Conservation (phyloP, 495 filamentous ascomycete species). For the Astrothelium subdiscretum region DNA sequence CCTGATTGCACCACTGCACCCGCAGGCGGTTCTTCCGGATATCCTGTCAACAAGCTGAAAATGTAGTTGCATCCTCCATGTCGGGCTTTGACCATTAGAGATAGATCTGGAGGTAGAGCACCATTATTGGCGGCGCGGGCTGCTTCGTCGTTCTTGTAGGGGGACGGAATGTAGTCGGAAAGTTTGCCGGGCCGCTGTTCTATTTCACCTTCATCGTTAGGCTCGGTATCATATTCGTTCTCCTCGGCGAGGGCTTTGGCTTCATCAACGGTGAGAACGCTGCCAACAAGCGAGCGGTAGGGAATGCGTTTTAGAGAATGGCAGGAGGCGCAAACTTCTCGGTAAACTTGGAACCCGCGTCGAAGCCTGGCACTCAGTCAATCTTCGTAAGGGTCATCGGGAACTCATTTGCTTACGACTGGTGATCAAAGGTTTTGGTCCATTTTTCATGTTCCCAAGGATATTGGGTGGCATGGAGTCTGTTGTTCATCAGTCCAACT, state of each 20-base stretch:
- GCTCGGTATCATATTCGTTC: constrained; percentile 96
- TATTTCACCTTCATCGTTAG: constrained; percentile 95
- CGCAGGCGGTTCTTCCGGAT: constrained; percentile 90
- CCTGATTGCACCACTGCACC: constrained; percentile 70
- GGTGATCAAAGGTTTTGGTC: constrained; percentile 92
- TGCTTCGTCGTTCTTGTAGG: constrained; percentile 98
- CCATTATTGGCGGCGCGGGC: constrained; percentile 97
- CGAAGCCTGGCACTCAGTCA: constrained; percentile 54
- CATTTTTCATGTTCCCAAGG: constrained; percentile 90
- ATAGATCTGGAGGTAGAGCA: constrained; percentile 93
- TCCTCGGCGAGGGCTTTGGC: constrained; percentile 95
- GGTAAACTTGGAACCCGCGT: constrained; percentile 99
- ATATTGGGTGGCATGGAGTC: constrained; percentile 82
- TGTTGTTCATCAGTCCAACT: constrained; percentile 26
- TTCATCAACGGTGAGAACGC: constrained; percentile 89
- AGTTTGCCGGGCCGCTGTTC: constrained; percentile 97
- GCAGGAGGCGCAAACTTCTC: constrained; percentile 94
- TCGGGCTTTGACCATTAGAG: constrained; percentile 91
- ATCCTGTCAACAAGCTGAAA: constrained; percentile 93
- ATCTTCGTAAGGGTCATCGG: background rate
- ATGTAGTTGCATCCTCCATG: constrained; percentile 99
- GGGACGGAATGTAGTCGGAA: constrained; percentile 87
- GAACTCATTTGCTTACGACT: constrained; percentile 54
- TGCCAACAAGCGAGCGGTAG: constrained; percentile 85
- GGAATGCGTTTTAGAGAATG: constrained; percentile 92